Conservation (phyloP, 2,329 filamentous ascomycete genomes). For the Botrytis cinerea region DNA sequence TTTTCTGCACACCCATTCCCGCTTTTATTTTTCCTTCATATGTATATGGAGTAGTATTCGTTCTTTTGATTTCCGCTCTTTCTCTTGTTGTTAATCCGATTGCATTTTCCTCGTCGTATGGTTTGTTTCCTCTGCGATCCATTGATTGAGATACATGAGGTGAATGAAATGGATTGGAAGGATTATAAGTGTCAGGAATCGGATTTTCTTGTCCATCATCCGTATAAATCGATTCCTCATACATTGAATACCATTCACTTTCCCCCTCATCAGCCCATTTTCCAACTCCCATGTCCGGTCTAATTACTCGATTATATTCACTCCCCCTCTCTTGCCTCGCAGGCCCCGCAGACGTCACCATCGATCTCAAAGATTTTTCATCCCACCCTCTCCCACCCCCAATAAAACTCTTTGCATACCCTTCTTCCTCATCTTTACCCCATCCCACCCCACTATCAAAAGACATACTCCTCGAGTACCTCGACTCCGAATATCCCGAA, state of each 20-base stretch:
- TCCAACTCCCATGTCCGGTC: neutral
- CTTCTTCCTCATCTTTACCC: neutral
- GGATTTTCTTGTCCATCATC: neutral
- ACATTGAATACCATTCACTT: neutral
- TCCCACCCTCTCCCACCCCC: neutral
- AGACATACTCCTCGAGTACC: constrained; percentile 8
- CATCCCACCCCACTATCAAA: constrained; percentile 1
- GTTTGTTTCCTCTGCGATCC: neutral
- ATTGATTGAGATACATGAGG: neutral
- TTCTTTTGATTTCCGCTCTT: neutral
- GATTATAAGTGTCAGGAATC: neutral
- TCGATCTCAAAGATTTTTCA: neutral
- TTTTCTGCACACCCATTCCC: constrained; percentile 13
- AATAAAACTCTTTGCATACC: neutral
- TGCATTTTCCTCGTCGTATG: neutral
- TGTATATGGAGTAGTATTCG: neutral
- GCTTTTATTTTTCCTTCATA: neutral
- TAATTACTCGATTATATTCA: neutral
- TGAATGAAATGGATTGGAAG: neutral
- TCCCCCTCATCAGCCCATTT: neutral
- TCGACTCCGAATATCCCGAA: constrained; percentile 16
- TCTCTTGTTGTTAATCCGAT: neutral
- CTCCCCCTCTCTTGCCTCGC: neutral
- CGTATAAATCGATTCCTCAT: constrained; percentile 4
- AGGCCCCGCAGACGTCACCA: neutral